Evolutionary conservation across 2,329 filamentous ascomycete genomes (phyloP).

Genomic region (Alternaria sp.): DNA sequence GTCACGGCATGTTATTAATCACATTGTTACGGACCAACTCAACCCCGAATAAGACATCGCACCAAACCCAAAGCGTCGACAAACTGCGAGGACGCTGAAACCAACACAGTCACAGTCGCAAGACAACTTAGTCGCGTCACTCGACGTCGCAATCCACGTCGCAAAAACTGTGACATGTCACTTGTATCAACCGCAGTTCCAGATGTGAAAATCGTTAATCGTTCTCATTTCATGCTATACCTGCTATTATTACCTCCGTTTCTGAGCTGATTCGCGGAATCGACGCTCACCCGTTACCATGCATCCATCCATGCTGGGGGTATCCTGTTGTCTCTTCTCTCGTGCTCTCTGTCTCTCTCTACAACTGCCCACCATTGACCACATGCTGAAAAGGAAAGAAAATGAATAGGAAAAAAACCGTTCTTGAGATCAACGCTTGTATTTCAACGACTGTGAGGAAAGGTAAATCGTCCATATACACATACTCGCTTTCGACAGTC

Average conservation of each 20-base stretch:
- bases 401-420: constrained; percentile 6
- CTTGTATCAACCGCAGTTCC: neutral
- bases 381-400: neutral
- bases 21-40: neutral
- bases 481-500: constrained; percentile 19
- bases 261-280: constrained; percentile 17
- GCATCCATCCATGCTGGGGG: constrained; percentile 8
- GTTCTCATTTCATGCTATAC: constrained; percentile 23
- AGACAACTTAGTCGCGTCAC: neutral
- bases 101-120: constrained; percentile 5
- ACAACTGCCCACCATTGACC: neutral
- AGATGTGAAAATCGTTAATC: constrained; percentile 8
- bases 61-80: constrained; percentile 1
- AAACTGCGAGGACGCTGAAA: constrained; percentile 14
- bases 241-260: constrained; percentile 15
- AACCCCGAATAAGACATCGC: neutral
- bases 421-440: constrained; percentile 45
- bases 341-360: neutral
- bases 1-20: neutral
- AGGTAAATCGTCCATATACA: constrained; percentile 33
- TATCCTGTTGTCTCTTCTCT: constrained; percentile 17
- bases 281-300: constrained; percentile 1
- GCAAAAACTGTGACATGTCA: neutral
- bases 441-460: constrained; percentile 46
- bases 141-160: neutral